Percentiles rank a stretch among this genome's conserved stretches.
phyloP scores from a whole-genome alignment of 2,329 filamentous ascomycete species.

The Stemphylium beticola region DNA sequence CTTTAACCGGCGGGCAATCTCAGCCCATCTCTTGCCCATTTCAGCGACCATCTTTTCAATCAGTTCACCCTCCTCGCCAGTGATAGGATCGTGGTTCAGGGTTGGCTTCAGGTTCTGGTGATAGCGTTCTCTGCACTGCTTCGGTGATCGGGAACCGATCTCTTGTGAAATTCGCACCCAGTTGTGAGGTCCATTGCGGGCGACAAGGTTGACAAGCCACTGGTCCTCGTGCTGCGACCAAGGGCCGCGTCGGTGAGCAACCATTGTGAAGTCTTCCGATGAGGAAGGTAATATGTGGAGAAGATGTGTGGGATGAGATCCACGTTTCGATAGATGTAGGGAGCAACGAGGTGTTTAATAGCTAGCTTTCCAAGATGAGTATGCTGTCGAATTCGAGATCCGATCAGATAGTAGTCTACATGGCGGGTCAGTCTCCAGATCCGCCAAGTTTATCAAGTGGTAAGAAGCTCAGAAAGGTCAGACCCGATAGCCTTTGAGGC shows the following conservation, averaged over 20 bases:
- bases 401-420: too few relatives aligned
- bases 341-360: not conserved
- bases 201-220: conserved; percentile 72
- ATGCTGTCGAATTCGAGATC: too few relatives aligned
- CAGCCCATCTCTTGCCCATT: conserved; percentile 89
- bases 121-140: conserved; percentile 93
- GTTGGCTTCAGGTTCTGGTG: conserved; percentile 92
- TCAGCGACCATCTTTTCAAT: conserved; percentile 80
- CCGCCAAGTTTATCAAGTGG: too few relatives aligned
- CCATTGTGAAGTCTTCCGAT: conserved; percentile 44
- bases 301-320: conserved; percentile 2
- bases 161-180: conserved; percentile 86
- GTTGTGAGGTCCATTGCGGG: conserved; percentile 76
- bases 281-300: not conserved
- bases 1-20: conserved; percentile 81
- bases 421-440: too few relatives aligned
- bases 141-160: conserved; percentile 80
- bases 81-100: conserved; percentile 77
- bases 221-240: conserved; percentile 82
- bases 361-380: too few relatives aligned
- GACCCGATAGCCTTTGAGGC: too few relatives aligned
- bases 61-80: conserved; percentile 72
- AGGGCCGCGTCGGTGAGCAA: conserved; percentile 74
- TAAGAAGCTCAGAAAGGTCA: too few relatives aligned
- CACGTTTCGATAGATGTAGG: not conserved